A percentile compares a stretch with the other conserved stretches of the same genome.
phyloP scores from a whole-genome alignment of 2,329 filamentous ascomycete genomes.

The Xylariales sp. region DNA sequence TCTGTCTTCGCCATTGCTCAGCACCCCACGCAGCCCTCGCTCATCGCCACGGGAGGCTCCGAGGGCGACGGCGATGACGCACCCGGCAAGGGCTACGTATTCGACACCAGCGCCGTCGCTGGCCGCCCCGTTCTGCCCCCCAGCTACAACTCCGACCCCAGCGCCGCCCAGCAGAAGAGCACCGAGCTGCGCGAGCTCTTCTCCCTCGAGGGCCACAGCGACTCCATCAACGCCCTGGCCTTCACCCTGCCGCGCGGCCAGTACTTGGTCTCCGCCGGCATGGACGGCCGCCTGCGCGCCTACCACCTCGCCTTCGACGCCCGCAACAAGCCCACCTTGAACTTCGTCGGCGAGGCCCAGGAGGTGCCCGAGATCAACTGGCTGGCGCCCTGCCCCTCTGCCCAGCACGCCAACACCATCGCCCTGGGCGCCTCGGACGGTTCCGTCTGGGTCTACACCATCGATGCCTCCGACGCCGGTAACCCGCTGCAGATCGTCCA shows the following conservation, averaged over 20 bases:
- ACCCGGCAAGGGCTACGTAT: slow-evolving; percentile 78
- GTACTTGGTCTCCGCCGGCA: slow-evolving; percentile 78
- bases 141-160: slow-evolving; percentile 67
- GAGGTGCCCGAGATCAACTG: slow-evolving; percentile 97
- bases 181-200: slow-evolving; percentile 62
- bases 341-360: slow-evolving; percentile 70
- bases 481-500: slow-evolving; percentile 76
- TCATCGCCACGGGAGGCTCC: slow-evolving; percentile 82
- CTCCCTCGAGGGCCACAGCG: slow-evolving; percentile 82
- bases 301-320: slow-evolving; percentile 52
- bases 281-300: slow-evolving; percentile 78
- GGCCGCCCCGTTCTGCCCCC: slow-evolving; percentile 67
- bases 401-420: slow-evolving; percentile 70
- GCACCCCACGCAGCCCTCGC: slow-evolving; percentile 72
- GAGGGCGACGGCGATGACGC: slow-evolving; percentile 55
- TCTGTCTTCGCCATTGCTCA: slow-evolving; percentile 94
- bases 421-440: slow-evolving; percentile 88
- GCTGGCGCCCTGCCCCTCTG: slow-evolving; percentile 70
- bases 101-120: slow-evolving; percentile 66
- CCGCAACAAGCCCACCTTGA: slow-evolving; percentile 43
- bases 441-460: slow-evolving; percentile 92
- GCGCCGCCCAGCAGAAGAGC: slow-evolving; percentile 46
- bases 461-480: slow-evolving; percentile 59
- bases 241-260: slow-evolving; percentile 84
- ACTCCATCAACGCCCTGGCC: slow-evolving; percentile 81